Percentiles rank a stretch among this genome's conserved stretches.
Evolutionary conservation across 495 filamentous ascomycete genomes (phyloP).

Genomic region (Aspergillus campestris): DNA sequence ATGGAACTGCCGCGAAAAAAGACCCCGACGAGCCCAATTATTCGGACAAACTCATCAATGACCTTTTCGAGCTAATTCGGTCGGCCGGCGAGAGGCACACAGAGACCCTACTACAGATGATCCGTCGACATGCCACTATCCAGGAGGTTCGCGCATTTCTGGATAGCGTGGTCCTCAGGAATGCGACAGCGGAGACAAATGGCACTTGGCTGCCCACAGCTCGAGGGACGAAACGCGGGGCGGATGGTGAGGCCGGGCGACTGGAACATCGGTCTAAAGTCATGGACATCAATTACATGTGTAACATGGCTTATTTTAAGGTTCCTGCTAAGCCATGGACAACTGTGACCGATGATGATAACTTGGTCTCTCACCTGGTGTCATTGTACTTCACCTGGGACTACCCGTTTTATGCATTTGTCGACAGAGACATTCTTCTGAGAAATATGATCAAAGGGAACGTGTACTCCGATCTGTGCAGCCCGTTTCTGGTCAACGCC

Average conservation of each 20-base stretch:
- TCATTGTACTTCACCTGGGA: slow-evolving; percentile 42
- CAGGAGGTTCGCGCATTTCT: slow-evolving; percentile 3
- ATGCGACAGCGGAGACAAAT: too few relatives aligned
- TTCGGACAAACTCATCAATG: slow-evolving; percentile 1
- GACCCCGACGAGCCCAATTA: slow-evolving; percentile 1
- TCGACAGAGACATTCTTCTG: slow-evolving; percentile 29
- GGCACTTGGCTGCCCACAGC: too few relatives aligned
- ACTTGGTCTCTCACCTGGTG: slow-evolving; percentile 39
- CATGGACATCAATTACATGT: slow-evolving; percentile 10
- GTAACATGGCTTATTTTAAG: slow-evolving; percentile 3
- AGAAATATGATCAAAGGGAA: slow-evolving; percentile 23
- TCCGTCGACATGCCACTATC: slow-evolving; percentile 1
- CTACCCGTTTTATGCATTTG: slow-evolving; percentile 30
- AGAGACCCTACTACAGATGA: background rate
- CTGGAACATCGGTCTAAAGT: slow-evolving; percentile 2
- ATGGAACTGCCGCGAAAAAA: background rate
- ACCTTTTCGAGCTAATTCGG: slow-evolving; percentile 4
- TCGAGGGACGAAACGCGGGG: too few relatives aligned
- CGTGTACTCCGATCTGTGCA: slow-evolving; percentile 28
- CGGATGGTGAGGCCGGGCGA: too few relatives aligned
- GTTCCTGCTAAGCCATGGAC: slow-evolving; percentile 34
- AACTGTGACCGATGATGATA: slow-evolving; percentile 33
- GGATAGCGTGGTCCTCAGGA: background rate
- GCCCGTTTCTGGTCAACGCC: slow-evolving; percentile 38
- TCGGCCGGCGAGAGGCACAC: background rate